Conservation (phyloP, 768 basidiomycete species). For the Lentinula detonsa region DNA sequence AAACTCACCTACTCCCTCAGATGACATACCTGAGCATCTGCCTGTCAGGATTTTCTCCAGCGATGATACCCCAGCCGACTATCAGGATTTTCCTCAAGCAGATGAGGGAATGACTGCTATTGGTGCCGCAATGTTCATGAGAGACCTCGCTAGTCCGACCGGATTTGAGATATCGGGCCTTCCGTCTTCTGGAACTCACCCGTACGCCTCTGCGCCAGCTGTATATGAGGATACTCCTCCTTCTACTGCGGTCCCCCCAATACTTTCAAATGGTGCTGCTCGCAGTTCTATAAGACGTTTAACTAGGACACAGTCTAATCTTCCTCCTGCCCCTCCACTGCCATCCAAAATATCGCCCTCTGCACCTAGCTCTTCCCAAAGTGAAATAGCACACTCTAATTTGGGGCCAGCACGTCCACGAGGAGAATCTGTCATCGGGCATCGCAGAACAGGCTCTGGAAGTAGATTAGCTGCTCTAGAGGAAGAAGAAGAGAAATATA, state of each 20-base stretch:
- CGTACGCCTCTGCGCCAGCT: slow-evolving; percentile 39
- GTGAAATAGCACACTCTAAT: slow-evolving; percentile 22
- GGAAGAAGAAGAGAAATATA: slow-evolving; percentile 46
- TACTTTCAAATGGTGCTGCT: slow-evolving; percentile 24
- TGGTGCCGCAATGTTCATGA: slow-evolving; percentile 42
- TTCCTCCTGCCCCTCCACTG: slow-evolving; percentile 63
- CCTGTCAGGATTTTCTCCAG: slow-evolving; percentile 21
- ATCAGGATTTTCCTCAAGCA: slow-evolving; percentile 17
- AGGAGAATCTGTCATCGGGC: slow-evolving; percentile 40
- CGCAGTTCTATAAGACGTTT: slow-evolving; percentile 35
- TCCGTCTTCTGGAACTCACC: slow-evolving; percentile 26
- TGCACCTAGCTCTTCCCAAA: slow-evolving; percentile 30
- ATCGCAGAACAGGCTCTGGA: slow-evolving; percentile 50
- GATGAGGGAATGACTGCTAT: slow-evolving; percentile 31
- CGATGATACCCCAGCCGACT: slow-evolving; percentile 31
- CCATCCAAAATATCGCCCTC: slow-evolving; percentile 58
- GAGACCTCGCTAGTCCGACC: slow-evolving; percentile 26
- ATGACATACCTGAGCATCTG: slow-evolving; percentile 33
- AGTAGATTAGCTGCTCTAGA: slow-evolving; percentile 53
- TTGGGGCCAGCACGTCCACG: slow-evolving; percentile 35
- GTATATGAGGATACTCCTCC: slow-evolving; percentile 27
- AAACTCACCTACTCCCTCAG: slow-evolving; percentile 44
- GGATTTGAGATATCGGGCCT: slow-evolving; percentile 15
- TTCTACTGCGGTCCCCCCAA: slow-evolving; percentile 15
- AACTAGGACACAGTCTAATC: slow-evolving; percentile 46